Evolutionary conservation across 139 green algal genomes (phyloP), one percentile per base, ranked within the genome.

Genomic region (Bryopsis sp.): DNA sequence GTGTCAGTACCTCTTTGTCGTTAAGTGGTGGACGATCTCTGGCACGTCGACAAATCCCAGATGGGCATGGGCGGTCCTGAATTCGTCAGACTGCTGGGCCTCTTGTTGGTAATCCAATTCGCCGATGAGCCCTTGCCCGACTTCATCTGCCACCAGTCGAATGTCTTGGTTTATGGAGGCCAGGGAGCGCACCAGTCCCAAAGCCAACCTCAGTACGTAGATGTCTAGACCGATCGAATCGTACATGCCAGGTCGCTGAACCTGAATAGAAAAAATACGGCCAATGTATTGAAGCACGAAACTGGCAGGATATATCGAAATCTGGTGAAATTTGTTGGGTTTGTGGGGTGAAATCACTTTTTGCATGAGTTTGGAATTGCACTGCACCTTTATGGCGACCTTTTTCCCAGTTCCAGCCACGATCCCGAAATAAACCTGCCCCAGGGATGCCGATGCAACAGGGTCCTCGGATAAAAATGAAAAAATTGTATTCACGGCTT

Each of bases 311-410:
- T n/a, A n/a, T n/a, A n/a, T n/a, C n/a, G n/a, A n/a, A n/a, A n/a
- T n/a, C n/a, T n/a, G n/a, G n/a, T n/a, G n/a, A n/a, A n/a, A n/a
- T n/a, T n/a, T n/a, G n/a, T n/a, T n/a, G n/a, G n/a, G n/a, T n/a
- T n/a, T n/a, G n/a, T n/a, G n/a, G n/a, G n/a, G n/a, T n/a, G n/a
- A n/a, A n/a, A n/a, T n/a, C n/a, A n/a, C n/a, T n/a, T n/a, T n/a
- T n/a, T n/a, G n/a, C n/a, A n/a, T n/a, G n/a, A n/a, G n/a, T n/a
- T n/a, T n/a, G n/a, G n/a, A n/a, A n/a, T n/a, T n/a, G n/a, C n/a
- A n/a, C 86, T 98, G 92, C 48, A 98, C 92, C 83, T 98, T 98
- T 32, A 98, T 84, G 0, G 94, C 94, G 29, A 98, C 94, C 31
- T 72, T n/a, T 64, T 92, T 78, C 1, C 94, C 94, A 3, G 77